Percentiles rank a stretch among this genome's conserved stretches.
phyloP scores from a whole-genome alignment of 257 asterid species.

The Primulina huaijiensis region DNA sequence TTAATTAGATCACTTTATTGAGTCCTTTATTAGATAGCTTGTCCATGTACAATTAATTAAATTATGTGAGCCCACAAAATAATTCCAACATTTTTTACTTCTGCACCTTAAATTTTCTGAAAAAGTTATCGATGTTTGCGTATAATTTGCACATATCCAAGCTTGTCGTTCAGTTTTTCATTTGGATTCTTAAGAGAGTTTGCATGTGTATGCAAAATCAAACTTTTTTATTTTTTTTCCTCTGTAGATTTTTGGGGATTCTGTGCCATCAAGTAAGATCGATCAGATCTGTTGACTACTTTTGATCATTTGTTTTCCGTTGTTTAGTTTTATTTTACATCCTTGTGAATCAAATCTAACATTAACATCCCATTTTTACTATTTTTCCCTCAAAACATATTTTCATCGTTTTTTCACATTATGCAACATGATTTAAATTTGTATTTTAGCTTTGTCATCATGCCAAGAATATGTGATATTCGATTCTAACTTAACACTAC shows the following conservation, averaged over 20 bases:
- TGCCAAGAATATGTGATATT: neutral
- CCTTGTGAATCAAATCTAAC: neutral
- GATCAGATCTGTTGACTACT: constrained; percentile 20
- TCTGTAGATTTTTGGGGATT: constrained; percentile 74
- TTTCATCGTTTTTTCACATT: no score
- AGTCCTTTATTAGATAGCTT: no score
- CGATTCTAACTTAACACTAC: neutral
- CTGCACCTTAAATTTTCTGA: neutral
- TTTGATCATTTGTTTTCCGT: neutral
- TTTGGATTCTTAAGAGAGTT: neutral
- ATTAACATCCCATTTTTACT: no score
- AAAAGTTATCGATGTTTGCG: neutral
- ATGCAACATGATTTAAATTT: no score
- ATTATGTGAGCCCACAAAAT: no score
- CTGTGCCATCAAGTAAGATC: constrained; percentile 80
- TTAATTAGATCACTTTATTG: no score
- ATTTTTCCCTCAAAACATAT: no score
- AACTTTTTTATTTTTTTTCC: neutral
- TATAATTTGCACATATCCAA: constrained; percentile 3
- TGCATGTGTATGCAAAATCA: constrained; percentile 15
- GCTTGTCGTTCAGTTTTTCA: neutral
- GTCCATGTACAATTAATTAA: no score
- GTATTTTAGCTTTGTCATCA: neutral
- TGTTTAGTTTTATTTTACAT: neutral
- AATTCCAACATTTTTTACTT: no score